phyloP scores from a whole-genome alignment of 805 yeast species.

The Candida manassasensis region DNA sequence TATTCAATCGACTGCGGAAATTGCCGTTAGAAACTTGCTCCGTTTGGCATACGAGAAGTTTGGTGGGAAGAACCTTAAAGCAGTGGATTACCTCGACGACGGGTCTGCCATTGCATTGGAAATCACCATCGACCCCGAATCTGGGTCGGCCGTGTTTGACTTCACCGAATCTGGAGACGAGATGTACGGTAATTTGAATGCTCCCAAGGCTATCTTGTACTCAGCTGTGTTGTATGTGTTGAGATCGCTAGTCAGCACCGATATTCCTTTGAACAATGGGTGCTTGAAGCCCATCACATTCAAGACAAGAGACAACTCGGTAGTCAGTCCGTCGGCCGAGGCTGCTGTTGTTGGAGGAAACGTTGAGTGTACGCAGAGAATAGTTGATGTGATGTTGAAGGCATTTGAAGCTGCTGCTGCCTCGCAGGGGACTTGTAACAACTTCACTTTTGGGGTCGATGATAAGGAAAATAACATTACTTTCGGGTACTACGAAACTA shows the following conservation, averaged over 20 bases:
- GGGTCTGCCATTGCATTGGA: conserved; percentile 63
- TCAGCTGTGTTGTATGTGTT: conserved; percentile 87
- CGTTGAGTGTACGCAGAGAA: conserved; percentile 90
- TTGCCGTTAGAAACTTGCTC: conserved; percentile 28
- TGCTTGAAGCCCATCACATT: conserved; percentile 77
- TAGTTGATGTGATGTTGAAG: conserved; percentile 81
- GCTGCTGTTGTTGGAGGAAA: conserved; percentile 93
- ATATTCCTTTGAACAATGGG: conserved; percentile 92
- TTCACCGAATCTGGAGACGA: conserved; percentile 86
- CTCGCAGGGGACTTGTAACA: conserved; percentile 94
- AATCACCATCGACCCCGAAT: conserved; percentile 43
- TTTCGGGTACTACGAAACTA: conserved; percentile 90
- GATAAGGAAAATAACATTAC: conserved; percentile 53
- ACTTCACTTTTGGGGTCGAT: conserved; percentile 84
- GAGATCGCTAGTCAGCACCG: conserved; percentile 77
- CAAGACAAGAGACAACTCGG: conserved; percentile 30
- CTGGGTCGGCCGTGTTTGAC: conserved; percentile 70
- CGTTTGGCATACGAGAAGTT: conserved; percentile 34
- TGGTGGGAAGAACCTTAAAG: conserved; percentile 38
- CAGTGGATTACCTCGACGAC: conserved; percentile 73
- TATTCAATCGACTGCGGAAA: conserved; percentile 32
- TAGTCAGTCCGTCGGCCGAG: conserved; percentile 68
- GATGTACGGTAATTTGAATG: conserved; percentile 84
- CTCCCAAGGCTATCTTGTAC: conserved; percentile 85
- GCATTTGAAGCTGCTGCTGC: conserved; percentile 91